Percentiles rank a stretch among this genome's conserved stretches.
These are phyloP conservation scores for Marvania coccoides DNA, from an alignment of 139 green algal species.

Conservation along the genomic window DNA sequence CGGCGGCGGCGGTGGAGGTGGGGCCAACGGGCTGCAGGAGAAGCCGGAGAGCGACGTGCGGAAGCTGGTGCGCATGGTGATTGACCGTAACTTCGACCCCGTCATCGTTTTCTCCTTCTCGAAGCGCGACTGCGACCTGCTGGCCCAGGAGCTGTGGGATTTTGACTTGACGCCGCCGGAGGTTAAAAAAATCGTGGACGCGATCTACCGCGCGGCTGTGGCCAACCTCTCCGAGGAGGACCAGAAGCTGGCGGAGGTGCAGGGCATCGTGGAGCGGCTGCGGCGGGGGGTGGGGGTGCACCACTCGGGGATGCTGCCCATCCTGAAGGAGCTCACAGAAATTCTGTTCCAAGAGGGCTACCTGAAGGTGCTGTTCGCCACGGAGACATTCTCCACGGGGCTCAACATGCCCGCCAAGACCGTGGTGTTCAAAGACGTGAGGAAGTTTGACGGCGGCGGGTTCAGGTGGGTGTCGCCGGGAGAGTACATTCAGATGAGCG, in stretches of 20 bases:
- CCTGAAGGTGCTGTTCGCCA: slow-evolving; percentile 74
- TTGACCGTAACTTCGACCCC: slow-evolving; percentile 79
- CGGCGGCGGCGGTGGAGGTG: not conserved
- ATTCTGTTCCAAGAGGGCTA: slow-evolving; percentile 75
- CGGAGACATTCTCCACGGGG: slow-evolving; percentile 79
- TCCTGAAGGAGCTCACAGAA: slow-evolving; percentile 76
- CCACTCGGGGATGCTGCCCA: slow-evolving; percentile 70
- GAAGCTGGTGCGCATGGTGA: slow-evolving; percentile 87
- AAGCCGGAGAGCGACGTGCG: slow-evolving; percentile 68
- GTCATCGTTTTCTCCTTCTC: slow-evolving; percentile 76
- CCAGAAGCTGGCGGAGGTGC: slow-evolving; percentile 42
- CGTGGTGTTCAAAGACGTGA: slow-evolving; percentile 62
- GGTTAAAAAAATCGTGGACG: slow-evolving; percentile 51
- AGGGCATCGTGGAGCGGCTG: slow-evolving; percentile 51
- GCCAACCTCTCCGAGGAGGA: slow-evolving; percentile 59
- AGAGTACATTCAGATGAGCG: slow-evolving; percentile 87
- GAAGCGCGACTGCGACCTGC: slow-evolving; percentile 60
- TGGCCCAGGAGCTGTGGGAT: slow-evolving; percentile 28
- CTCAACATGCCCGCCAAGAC: slow-evolving; percentile 85
- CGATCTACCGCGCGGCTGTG: slow-evolving; percentile 57
- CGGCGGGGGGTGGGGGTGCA: slow-evolving; percentile 61
- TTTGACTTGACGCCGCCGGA: slow-evolving; percentile 33
- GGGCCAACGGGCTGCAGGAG: slow-evolving; percentile 7
- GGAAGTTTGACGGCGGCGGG: slow-evolving; percentile 71
- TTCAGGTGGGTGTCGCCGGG: slow-evolving; percentile 53